Base-by-base conservation (phyloP, 2,329 filamentous ascomycete species). In the Fusarium lyarnte region DNA sequence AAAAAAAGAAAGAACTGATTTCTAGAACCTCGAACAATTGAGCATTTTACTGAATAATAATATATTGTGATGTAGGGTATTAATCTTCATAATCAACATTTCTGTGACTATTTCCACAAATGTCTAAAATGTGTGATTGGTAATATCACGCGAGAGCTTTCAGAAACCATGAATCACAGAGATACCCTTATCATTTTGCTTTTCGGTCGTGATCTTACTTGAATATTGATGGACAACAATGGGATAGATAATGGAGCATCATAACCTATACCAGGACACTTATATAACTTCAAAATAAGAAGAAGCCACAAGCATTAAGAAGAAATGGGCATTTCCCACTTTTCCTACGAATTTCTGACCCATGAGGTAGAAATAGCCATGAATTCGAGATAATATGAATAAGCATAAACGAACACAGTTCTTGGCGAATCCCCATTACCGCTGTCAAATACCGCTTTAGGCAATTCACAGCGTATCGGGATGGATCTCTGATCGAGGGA, bases 401-500 rank as follows among this genome's bases (percentile, higher is more conserved):
- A 66, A 66, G 45, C 53, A 41, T 52, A 46, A 52, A 41, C 25
- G 38, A 25, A 42, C 39, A 29, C 47, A 29, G 46, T 21, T 23
- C 14, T 39, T 38, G 35, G 41, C 35, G n/a, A 46, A 59, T 31
- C 23, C 33, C 36, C 23, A n/a, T 36, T 8, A 17, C 19, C 63
- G 65, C 63, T 49, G 25, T 68, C 31, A 43, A 19, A n/a, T 68
- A 43, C 65, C 25, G 9, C 17, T 35, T 39, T 68, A 17, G 55
- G 65, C 27, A 68, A 68, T 27, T 27, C 31, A 68, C 29, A 61
- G 63, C 39, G 45, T 14, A 16, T 2, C 7, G 33, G 7, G 25
- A 51, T 39, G 47, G 25, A 36, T 35, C 27, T 17, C 10, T 35
- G 14, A 12, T 29, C 19, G 12, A 39, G 5, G 14, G 16, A 27